Conservation (phyloP, 2,329 filamentous ascomycete species). For the Leptographium flavum region DNA sequence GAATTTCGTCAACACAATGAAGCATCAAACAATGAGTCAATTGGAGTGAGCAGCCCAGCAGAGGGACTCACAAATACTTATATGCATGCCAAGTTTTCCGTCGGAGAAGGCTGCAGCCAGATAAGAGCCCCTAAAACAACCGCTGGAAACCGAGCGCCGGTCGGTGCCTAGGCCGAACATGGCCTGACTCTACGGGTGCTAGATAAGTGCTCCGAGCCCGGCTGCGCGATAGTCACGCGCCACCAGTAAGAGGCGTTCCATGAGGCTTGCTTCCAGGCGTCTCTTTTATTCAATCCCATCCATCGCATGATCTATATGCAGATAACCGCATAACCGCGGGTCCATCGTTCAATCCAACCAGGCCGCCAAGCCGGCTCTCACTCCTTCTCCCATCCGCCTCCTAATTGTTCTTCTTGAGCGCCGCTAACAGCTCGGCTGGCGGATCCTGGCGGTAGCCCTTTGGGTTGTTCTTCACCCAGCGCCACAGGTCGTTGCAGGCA, state of each 20-base stretch:
- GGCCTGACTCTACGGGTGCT: too few species aligned
- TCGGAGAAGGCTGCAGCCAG: neutral
- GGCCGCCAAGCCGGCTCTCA: neutral
- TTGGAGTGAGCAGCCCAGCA: too few species aligned
- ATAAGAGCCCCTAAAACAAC: neutral
- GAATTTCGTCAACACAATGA: neutral
- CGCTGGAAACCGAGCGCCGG: too few species aligned
- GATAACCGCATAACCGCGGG: neutral
- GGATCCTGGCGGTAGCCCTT: conserved; percentile 86
- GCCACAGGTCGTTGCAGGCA: conserved; percentile 88
- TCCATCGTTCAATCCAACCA: neutral
- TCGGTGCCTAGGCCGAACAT: too few species aligned
- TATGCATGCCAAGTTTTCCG: neutral
- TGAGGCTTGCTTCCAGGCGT: too few species aligned
- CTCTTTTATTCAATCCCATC: too few species aligned
- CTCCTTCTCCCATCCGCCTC: too few species aligned
- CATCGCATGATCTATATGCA: neutral
- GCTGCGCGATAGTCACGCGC: too few species aligned
- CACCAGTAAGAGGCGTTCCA: neutral
- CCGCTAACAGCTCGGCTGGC: conserved; percentile 65
- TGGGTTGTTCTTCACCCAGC: conserved; percentile 94
- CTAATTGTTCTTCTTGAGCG: conserved; percentile 21
- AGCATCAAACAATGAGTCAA: too few species aligned
- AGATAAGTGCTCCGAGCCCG: too few species aligned
- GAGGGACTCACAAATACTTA: neutral